Base-by-base conservation (phyloP, 768 basidiomycete species). In the Tricholoma sp. region DNA sequence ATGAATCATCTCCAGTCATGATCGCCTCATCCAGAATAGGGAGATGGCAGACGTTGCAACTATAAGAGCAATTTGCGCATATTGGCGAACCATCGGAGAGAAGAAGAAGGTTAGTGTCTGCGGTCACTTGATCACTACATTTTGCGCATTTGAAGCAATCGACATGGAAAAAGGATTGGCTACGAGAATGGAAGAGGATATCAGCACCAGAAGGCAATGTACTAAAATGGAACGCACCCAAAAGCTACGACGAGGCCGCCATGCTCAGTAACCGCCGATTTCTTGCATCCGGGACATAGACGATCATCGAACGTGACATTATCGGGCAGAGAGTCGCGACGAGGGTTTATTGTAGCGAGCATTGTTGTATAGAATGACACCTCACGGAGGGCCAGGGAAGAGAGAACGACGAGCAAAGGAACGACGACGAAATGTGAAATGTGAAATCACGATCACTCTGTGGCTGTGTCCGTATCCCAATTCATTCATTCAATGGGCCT, bases 21-120 rank as follows among this genome's bases (percentile, higher is more conserved):
- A 98, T 98, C 9, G 97, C 97, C 68, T 99, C 97, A 75, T 99
- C 95, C 56, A 95, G 87, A 62, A 99, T 99, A 46, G 94, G 91
- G 56, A 85, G 84, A 47, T 86, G 86, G 75, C 97, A 99, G 57
- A 98, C 88, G 67, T 89, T 96, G 79, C 97, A 99, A 65, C 87
- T 87, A 76, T 96, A 96, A 4, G 93, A 93, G 76, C 94, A 96
- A 65, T 89, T 86, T 43, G 89, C 85, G 67, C 91, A 95, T 51
- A 99, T 94, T 37, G 97, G 97, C n/a, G 89, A 92, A 21, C 97
- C 97, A 72, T 99, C 96, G 31, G 94, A 95, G 52, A 99, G 84
- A 10, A 99, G 79, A 34, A 98, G 82, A n/a, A 99, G 81, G 74
- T 97, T 98, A 22, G 96, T 97, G 72, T 98, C 96, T 27, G 96